Base-by-base conservation (phyloP, 176 grass and related monocot genomes). In the Bonia amplexicaulis region DNA sequence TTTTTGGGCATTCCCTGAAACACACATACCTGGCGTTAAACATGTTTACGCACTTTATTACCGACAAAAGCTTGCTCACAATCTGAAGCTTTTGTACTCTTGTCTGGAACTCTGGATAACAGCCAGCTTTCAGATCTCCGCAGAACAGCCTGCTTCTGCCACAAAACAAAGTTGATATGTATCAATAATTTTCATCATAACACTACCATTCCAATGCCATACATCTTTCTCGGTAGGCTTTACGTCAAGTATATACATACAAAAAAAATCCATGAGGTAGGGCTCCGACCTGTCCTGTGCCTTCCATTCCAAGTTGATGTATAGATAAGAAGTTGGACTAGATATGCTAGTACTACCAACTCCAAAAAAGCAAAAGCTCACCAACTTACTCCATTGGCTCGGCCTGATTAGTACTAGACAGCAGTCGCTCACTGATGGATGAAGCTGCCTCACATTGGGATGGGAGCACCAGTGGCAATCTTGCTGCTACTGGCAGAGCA, bases 151-250 rank as follows among this genome's bases (percentile, higher is more conserved):
- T 53, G 9, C 35, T 45, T 35, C 63, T 2, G n/a, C 25, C 51
- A 71, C 13, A 11, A 41, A 59, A 82, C 1, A 8, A 26, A 15
- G 19, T 0, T n/a, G 7, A 26, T 53, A 6, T 39, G 11, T 25
- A 64, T 31, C 7, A 11, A 52, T 73, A 6, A 73, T 42, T 10
- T 16, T 44, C n/a, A 12, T 51, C 65, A 40, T 71, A 39, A 48
- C 51, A 26, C 52, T 61, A 27, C 27, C 54, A 11, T 49, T 71
- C n/a, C 41, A 49, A 49, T 13, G 71, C 35, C 71, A 26, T 9
- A 37, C 86, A 77, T 77, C 61, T 9, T 29, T 88, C 82, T 83
- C 31, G 64, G 72, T 63, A 74, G 25, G 25, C 63, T 88, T 82
- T 82, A 88, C 62, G 86, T 46, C 64, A 77, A 68, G 31, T 16